Conservation (phyloP, 768 basidiomycete species). For the Daedaleopsis sinensis region DNA sequence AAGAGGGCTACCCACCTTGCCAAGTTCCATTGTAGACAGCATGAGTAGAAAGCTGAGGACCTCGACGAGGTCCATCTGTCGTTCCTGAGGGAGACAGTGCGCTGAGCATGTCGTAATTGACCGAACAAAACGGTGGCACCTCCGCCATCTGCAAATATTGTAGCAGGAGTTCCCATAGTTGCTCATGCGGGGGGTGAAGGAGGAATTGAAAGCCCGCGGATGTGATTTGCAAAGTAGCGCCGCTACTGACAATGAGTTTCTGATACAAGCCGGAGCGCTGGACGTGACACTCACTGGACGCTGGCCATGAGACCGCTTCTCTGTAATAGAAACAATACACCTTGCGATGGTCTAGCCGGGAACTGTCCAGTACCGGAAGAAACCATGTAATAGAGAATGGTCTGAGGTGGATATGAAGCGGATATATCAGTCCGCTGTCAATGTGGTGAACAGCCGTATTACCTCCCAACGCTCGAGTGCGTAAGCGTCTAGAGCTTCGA, state of each 20-base stretch:
- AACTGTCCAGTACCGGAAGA: conserved; percentile 83
- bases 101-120: conserved; percentile 4
- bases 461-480: conserved; percentile 94
- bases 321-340: conserved; percentile 82
- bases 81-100: conserved; percentile 51
- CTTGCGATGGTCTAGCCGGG: conserved; percentile 75
- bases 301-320: conserved; percentile 86
- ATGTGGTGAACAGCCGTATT: conserved; percentile 21
- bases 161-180: conserved; percentile 92
- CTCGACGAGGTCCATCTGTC: conserved; percentile 91
- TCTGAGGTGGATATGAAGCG: conserved; percentile 47
- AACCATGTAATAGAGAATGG: conserved; percentile 98
- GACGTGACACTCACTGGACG: conserved; percentile 52
- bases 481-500: conserved; percentile 74
- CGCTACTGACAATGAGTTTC: conserved; percentile 38
- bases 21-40: conserved; percentile 95
- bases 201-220: conserved; percentile 96
- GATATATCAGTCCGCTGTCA: neutral
- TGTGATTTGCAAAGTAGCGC: conserved; percentile 76
- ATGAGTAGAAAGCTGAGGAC: conserved; percentile 95
- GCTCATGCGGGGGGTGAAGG: conserved; percentile 90
- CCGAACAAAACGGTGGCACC: conserved; percentile 41
- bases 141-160: conserved; percentile 88
- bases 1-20: conserved; percentile 54
- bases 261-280: neutral